phyloP scores from a whole-genome alignment of 305 asterid genomes.

The Lippia alba region DNA sequence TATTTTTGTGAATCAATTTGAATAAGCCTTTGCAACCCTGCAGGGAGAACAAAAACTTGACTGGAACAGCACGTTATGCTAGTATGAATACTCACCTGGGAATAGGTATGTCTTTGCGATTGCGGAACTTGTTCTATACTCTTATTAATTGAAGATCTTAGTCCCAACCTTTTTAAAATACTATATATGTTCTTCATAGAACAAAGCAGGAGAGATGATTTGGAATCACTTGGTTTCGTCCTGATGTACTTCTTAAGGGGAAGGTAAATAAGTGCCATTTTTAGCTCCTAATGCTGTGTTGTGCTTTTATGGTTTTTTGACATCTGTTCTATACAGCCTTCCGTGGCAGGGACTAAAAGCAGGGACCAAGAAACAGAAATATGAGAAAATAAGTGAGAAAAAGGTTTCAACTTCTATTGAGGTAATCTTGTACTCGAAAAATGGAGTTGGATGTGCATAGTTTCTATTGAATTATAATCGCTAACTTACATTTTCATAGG shows the following conservation, averaged over 20 bases:
- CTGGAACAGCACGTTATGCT: conserved; percentile 98
- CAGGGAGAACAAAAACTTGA: conserved; percentile 98
- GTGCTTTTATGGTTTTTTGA: conserved; percentile 37
- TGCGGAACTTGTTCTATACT: conserved; percentile 20
- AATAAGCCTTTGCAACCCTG: conserved; percentile 28
- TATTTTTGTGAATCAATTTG: conserved; percentile 17
- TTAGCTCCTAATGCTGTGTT: conserved; percentile 29
- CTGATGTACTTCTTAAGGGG: conserved; percentile 94
- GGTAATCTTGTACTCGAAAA: conserved; percentile 48
- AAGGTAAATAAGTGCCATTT: conserved; percentile 55
- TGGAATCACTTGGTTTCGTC: conserved; percentile 98
- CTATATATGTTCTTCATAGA: conserved; percentile 46
- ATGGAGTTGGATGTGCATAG: conserved; percentile 24
- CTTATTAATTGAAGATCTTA: conserved; percentile 18
- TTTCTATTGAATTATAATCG: conserved; percentile 25
- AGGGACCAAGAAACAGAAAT: conserved; percentile 92
- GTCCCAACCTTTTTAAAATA: conserved; percentile 26
- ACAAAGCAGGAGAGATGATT: conserved; percentile 99
- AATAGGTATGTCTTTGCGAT: conserved; percentile 62
- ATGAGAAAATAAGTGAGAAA: conserved; percentile 91
- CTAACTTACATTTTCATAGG: conserved; percentile 49
- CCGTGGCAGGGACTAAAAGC: conserved; percentile 99
- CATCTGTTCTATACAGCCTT: conserved; percentile 62
- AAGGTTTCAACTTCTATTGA: conserved; percentile 95
- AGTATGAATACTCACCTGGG: conserved; percentile 99